Evolutionary conservation across 371 early-diverging fungal genomes (phyloP), one percentile per base, ranked within the genome.

Genomic region (Cokeromyces recurvatus): DNA sequence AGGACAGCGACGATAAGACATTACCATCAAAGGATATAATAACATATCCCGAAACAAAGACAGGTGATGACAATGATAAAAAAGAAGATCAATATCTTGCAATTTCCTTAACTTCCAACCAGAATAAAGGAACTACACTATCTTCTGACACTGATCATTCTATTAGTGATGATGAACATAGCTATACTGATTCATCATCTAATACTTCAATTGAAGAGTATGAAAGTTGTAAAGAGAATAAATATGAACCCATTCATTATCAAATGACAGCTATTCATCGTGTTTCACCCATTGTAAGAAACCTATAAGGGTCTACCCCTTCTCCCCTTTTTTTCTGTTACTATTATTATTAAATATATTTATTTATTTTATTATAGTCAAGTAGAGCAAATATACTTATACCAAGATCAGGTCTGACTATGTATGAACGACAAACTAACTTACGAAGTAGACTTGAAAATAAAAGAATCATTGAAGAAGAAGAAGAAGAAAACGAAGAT

Each of bases 401-500:
- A 25, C 42, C 45, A 22, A 41, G 46, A 8, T 40, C 45, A 22
- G 41, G 46, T 32, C 50, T 36, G 25, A 25, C 32, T 36, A 19
- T 29, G 36, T 38, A 24, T 5, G 42, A 46, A 16, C 41, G n/a
- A n/a, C n/a, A n/a, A n/a, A n/a, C n/a, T n/a, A n/a, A 46, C 17
- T 19, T 41, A 45, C 31, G 51, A 9, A 29, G 23, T 45, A 49
- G 56, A 41, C 8, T 56, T 24, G 56, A 40, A n/a, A 39, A 37
- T 17, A 49, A 40, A 32, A 56, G 40, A 27, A 50, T 56, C 36
- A 40, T 50, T 19, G 51, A 50, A 40, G 56, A 55, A 39, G 56
- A 55, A 3, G 55, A 50, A 7, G 56, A 45, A 32, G 52, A 53
- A 2, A 46, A 46, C 35, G 38, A 40, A 39, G 16, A 46, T n/a